A percentile compares a stretch with the other conserved stretches of the same genome.
These are phyloP conservation scores for Escallonia rubra DNA, from an alignment of 129 eudicot species.

Conservation along the genomic window DNA sequence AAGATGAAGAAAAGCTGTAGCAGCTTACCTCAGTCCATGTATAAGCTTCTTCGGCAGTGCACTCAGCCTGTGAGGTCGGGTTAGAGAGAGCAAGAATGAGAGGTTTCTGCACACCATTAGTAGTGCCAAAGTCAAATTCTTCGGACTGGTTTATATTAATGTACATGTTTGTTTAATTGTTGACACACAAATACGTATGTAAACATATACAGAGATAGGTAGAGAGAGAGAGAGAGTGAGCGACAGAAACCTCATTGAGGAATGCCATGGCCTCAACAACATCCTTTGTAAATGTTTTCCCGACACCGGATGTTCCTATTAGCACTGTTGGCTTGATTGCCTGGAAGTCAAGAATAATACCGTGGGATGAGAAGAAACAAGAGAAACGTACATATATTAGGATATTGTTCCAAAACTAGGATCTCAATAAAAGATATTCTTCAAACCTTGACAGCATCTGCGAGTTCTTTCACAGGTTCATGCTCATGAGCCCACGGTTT, in stretches of 20 bases:
- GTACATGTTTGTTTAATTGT: too few species aligned
- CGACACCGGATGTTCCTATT: conserved; percentile 95
- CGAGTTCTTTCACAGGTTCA: conserved; percentile 54
- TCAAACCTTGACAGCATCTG: conserved; percentile 78
- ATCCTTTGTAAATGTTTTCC: conserved; percentile 86
- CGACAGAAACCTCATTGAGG: conserved; percentile 54
- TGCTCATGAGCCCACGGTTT: conserved; percentile 90
- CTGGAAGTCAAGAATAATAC: conserved; percentile 19
- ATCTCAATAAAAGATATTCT: not conserved
- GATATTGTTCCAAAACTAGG: not conserved
- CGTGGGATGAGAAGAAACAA: not conserved
- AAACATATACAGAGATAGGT: not conserved
- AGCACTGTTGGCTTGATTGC: conserved; percentile 80
- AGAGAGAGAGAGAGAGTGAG: conserved; percentile 14
- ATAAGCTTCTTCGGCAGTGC: conserved; percentile 99
- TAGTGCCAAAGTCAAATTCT: not conserved
- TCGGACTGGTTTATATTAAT: not conserved
- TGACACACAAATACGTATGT: not conserved
- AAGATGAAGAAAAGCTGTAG: not conserved
- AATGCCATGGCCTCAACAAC: conserved; percentile 86
- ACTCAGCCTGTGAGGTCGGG: conserved; percentile 97
- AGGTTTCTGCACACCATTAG: conserved; percentile 63
- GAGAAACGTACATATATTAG: not conserved
- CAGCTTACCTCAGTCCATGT: conserved; percentile 80
- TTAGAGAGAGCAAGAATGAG: conserved; percentile 88